Percentiles rank a stretch among this genome's conserved stretches.
These are phyloP conservation scores for Dothiorella sarmentorum DNA, from an alignment of 2,329 filamentous ascomycete species.

Conservation along the genomic window DNA sequence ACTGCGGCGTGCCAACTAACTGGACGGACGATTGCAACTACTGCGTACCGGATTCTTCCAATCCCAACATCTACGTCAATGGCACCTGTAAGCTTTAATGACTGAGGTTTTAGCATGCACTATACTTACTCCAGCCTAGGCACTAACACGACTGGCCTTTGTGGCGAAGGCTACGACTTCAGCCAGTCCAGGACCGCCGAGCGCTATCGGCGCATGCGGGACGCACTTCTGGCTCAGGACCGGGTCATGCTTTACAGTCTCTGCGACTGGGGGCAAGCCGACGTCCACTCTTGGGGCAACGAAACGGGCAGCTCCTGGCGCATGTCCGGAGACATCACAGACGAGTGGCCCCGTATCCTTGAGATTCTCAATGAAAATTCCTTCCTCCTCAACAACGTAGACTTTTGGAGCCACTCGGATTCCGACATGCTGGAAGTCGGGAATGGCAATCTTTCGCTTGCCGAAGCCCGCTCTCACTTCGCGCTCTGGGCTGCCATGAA, in stretches of 20 bases:
- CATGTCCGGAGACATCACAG: constrained; percentile 25
- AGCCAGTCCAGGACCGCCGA: constrained; percentile 45
- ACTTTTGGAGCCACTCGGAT: constrained; percentile 39
- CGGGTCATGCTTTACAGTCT: constrained; percentile 51
- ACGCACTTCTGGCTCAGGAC: constrained; percentile 46
- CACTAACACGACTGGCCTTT: constrained; percentile 31
- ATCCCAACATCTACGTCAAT: constrained; percentile 36
- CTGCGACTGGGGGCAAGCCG: constrained; percentile 53
- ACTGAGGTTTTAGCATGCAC: no score
- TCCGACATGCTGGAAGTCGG: constrained; percentile 43
- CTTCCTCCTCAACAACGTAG: constrained; percentile 33
- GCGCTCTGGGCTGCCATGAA: constrained; percentile 42
- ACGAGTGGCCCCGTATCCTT: constrained; percentile 18
- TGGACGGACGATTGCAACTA: constrained; percentile 39
- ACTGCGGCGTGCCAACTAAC: constrained; percentile 36
- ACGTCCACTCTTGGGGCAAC: constrained; percentile 51
- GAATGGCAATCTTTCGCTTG: constrained; percentile 33
- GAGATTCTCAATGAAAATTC: constrained; percentile 39
- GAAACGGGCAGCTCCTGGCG: constrained; percentile 47
- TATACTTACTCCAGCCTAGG: background rate
- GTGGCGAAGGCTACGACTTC: constrained; percentile 52
- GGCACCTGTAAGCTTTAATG: constrained; percentile 41
- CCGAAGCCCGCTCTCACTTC: constrained; percentile 38
- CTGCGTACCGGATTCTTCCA: constrained; percentile 41
- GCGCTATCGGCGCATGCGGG: constrained; percentile 52